Base-by-base conservation (phyloP, 108 stramenopile species). In the Cyclostephanos tholiformis region DNA sequence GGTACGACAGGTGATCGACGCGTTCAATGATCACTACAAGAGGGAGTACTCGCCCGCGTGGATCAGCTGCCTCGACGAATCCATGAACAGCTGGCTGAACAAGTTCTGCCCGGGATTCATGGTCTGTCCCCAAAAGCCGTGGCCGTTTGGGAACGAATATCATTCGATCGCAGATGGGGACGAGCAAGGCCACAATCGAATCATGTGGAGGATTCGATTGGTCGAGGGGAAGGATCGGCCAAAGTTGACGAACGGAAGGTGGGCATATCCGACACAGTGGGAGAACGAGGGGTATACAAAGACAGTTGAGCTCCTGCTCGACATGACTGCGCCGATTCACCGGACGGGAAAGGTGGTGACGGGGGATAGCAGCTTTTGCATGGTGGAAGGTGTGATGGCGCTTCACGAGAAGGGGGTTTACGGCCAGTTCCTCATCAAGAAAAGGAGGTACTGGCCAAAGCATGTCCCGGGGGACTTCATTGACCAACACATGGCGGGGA, bases 321-420 rank as follows among this genome's bases (percentile, higher is more conserved):
- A 59, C 6, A 66, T 74, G 63, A 74, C 65, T 6, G 26, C 50
- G 49, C 73, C 73, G 14, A 74, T 74, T 51, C 38, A 58, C 23
- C 48, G 51, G 8, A 65, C 64, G n/a, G 73, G 73, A 26, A 74
- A 32, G 32, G 32, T 32, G 32, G 32, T 32, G 32, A 32, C 32
- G 32, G 32, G 32, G 32, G 32, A 32, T 30, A 66, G 65, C 19
- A 13, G 55, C 55, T 56, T 56, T 25, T 56, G 55, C 11, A 5
- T 56, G 23, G 23, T 5, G n/a, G 23, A 56, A 19, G 23, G 23
- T 12, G 32, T 32, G 32, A 32, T 32, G 32, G 32, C 32, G 32
- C 32, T 32, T 32, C 32, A 72, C 13, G 32, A 51, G 13, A 64
- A 48, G 51, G 71, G 62, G 6, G 51, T 72, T 14, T 72, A 25